These are phyloP conservation scores for Plasmodium blacklocki DNA, from an alignment of 169 alveolate genomes.

Conservation along the genomic window DNA sequence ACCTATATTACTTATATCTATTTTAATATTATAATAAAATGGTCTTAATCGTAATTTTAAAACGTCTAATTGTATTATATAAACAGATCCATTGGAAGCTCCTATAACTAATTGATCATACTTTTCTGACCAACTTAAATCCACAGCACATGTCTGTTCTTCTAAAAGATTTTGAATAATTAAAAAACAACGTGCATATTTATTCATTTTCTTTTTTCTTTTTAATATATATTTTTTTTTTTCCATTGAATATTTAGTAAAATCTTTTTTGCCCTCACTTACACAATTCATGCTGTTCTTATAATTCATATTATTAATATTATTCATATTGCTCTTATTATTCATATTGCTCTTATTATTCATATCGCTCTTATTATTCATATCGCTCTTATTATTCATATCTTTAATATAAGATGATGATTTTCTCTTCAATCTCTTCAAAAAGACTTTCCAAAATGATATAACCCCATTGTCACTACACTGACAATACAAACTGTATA, in stretches of 20 bases:
- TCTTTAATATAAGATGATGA: neutral
- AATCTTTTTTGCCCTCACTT: neutral
- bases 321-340: too few relatives aligned
- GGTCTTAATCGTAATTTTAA: constrained; percentile 25
- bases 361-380: too few relatives aligned
- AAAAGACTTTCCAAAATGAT: constrained; percentile 47
- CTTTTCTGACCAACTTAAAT: constrained; percentile 50
- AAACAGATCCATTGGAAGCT: constrained; percentile 70
- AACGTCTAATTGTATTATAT: constrained; percentile 33
- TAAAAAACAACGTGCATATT: constrained; percentile 68
- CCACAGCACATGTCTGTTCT: constrained; percentile 74
- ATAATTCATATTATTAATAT: too few relatives aligned
- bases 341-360: too few relatives aligned
- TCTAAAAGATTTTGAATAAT: constrained; percentile 50
- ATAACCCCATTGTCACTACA: constrained; percentile 73
- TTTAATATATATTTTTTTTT: constrained; percentile 1
- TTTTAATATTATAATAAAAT: constrained; percentile 18
- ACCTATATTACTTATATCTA: constrained; percentile 23
- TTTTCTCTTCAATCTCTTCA: constrained; percentile 24
- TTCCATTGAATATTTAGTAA: neutral
- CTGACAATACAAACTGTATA: constrained; percentile 72
- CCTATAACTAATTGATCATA: constrained; percentile 65
- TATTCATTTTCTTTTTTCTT: constrained; percentile 43
- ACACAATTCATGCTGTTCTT: neutral
- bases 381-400: too few relatives aligned